Percentiles rank a stretch among this genome's conserved stretches.
Conservation (phyloP, 495 filamentous ascomycete species). For the Cenococcum geophilum region DNA sequence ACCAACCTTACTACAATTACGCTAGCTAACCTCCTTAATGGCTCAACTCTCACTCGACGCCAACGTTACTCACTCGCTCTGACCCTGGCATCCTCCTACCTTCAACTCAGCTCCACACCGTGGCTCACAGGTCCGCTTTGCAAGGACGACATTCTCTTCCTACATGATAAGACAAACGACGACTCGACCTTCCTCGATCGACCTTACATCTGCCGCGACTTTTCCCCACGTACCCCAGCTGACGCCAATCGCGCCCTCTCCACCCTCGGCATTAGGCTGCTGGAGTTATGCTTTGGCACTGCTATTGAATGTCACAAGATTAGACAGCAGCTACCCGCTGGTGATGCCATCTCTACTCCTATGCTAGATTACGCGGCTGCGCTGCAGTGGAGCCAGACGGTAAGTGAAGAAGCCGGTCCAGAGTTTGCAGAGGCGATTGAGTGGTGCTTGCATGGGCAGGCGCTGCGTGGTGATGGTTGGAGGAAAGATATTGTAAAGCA, state of each 20-base stretch:
- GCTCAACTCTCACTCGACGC: constrained; percentile 21
- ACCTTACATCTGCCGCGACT: constrained; percentile 30
- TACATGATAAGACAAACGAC: constrained; percentile 13
- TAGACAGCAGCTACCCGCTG: constrained; percentile 15
- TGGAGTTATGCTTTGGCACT: constrained; percentile 40
- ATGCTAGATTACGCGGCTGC: constrained; percentile 32
- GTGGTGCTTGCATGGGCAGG: constrained; percentile 31
- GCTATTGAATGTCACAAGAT: constrained; percentile 26
- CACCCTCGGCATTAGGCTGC: constrained; percentile 38
- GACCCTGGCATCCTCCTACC: constrained; percentile 28
- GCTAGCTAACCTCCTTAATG: constrained; percentile 27
- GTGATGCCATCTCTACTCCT: constrained; percentile 11
- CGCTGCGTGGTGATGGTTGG: background rate
- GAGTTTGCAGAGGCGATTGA: constrained; percentile 37
- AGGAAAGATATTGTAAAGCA: background rate
- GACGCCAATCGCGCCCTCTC: constrained; percentile 14
- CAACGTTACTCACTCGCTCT: constrained; percentile 33
- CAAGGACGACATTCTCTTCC: constrained; percentile 27
- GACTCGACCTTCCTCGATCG: constrained; percentile 20
- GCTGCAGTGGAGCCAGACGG: constrained; percentile 30
- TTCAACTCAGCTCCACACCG: constrained; percentile 27
- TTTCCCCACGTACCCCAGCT: constrained; percentile 10
- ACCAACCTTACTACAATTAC: constrained; percentile 16
- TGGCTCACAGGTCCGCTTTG: constrained; percentile 23
- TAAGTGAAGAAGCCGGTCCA: constrained; percentile 35